A percentile compares a stretch with the other conserved stretches of the same genome.
Conservation (phyloP, 129 eudicot genomes). For the Scalesia atractyloides region DNA sequence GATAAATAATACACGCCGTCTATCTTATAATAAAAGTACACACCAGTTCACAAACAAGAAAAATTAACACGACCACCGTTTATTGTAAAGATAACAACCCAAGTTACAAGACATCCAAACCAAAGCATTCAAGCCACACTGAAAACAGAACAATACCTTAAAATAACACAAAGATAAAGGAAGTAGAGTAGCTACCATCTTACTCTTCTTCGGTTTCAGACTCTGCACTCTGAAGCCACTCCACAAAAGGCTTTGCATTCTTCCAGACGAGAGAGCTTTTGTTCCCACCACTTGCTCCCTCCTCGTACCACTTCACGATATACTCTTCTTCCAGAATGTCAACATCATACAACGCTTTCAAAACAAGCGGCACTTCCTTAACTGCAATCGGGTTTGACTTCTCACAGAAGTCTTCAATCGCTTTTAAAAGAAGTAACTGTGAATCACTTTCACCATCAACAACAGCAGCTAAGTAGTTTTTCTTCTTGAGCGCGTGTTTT, state of each 20-base stretch:
- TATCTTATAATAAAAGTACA: too few relatives aligned
- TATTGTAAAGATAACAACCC: background rate
- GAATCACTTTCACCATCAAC: constrained; percentile 50
- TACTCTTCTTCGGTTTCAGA: constrained; percentile 63
- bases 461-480: constrained; percentile 47
- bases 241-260: constrained; percentile 65
- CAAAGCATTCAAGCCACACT: constrained; percentile 3
- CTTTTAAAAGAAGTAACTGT: constrained; percentile 41
- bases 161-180: background rate
- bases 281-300: constrained; percentile 42
- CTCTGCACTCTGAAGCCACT: constrained; percentile 76
- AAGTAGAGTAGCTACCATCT: background rate
- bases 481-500: constrained; percentile 50
- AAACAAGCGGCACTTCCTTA: constrained; percentile 57
- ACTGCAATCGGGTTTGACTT: constrained; percentile 51
- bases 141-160: background rate
- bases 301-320: constrained; percentile 54
- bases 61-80: background rate
- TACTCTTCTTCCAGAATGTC: constrained; percentile 62
- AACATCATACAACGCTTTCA: constrained; percentile 55
- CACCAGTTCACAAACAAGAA: background rate
- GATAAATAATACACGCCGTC: too few relatives aligned
- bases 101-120: background rate
- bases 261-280: constrained; percentile 48
- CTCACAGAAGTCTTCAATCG: constrained; percentile 52